Evolutionary conservation across 2,329 filamentous ascomycete species (phyloP).

Genomic region (Metarhizium robertsii): DNA sequence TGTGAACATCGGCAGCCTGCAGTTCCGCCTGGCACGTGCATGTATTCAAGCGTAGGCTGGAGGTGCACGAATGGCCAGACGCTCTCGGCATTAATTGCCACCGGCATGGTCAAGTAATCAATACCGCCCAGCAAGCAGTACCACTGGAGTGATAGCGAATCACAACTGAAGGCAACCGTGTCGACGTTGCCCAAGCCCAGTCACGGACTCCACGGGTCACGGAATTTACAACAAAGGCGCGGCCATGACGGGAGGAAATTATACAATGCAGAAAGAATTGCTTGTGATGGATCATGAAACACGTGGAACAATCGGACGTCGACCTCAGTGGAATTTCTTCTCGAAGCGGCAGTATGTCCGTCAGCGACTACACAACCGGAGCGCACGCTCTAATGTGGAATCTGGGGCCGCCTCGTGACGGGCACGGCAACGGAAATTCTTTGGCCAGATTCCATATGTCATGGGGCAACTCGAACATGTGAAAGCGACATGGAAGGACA

Average conservation of each 20-base stretch:
- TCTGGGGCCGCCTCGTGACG: slow-evolving; percentile 6
- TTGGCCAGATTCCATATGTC: too few relatives aligned
- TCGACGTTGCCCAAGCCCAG: too few relatives aligned
- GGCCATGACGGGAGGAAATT: too few relatives aligned
- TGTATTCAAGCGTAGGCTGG: too few relatives aligned
- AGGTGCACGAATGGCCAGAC: background rate
- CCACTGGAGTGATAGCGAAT: too few relatives aligned
- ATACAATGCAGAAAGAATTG: background rate
- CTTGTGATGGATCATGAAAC: background rate
- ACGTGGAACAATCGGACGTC: background rate
- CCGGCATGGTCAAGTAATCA: background rate
- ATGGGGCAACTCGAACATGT: slow-evolving; percentile 14
- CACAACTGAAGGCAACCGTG: too few relatives aligned
- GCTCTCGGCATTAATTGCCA: background rate
- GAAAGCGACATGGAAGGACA: slow-evolving; percentile 14
- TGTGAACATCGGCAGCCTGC: too few relatives aligned
- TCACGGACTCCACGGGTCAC: too few relatives aligned
- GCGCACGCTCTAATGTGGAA: background rate
- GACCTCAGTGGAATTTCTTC: background rate
- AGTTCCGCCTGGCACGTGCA: too few relatives aligned
- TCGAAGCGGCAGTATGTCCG: background rate
- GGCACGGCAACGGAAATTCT: background rate
- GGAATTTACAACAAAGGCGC: too few relatives aligned
- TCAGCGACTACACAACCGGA: background rate
- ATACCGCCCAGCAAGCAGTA: too few relatives aligned